Evolutionary conservation across 441 rosid genomes (phyloP), one percentile per base, ranked within the genome.

Genomic region (Manihot esculenta): DNA sequence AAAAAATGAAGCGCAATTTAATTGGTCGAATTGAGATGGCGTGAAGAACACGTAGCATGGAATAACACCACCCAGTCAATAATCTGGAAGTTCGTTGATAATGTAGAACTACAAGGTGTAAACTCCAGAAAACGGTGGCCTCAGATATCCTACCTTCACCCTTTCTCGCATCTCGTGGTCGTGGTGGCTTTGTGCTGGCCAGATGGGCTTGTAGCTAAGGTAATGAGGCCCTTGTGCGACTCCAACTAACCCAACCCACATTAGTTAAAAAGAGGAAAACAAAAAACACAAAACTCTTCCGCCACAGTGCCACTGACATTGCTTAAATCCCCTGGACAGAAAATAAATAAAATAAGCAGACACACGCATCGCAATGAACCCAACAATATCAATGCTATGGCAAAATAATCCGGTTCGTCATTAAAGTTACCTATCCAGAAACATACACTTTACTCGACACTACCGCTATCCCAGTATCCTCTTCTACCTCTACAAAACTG

Each of bases 401-500:
- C 21, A 61, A 61, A 61, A 23, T 53, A 51, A 62, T 51, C 26
- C 27, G 24, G 53, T 38, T 50, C 51, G 17, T 35, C 57, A 60
- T 24, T 38, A 12, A 66, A 24, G 20, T 9, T 14, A 8, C 3
- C n/a, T 27, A 64, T 56, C 18, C 44, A 27, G 64, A 45, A 30
- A 42, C 64, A 24, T 13, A 21, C 20, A 53, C 24, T 33, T 41
- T 60, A 44, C 69, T 59, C 35, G 59, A 63, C 41, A 15, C 62
- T 51, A 58, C 17, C n/a, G 20, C 15, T 35, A 54, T 7, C 75
- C 49, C 74, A 15, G 38, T 21, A 59, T 20, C 61, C 57, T 60
- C 75, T 66, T 68, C 81, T 71, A 78, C 35, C 65, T 59, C 78
- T 75, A 71, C 89, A 88, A 91, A 93, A 93, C 80, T 83, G 85